Evolutionary conservation across 139 green algal species (phyloP).

Genomic region (Chlamydomonas applanata): DNA sequence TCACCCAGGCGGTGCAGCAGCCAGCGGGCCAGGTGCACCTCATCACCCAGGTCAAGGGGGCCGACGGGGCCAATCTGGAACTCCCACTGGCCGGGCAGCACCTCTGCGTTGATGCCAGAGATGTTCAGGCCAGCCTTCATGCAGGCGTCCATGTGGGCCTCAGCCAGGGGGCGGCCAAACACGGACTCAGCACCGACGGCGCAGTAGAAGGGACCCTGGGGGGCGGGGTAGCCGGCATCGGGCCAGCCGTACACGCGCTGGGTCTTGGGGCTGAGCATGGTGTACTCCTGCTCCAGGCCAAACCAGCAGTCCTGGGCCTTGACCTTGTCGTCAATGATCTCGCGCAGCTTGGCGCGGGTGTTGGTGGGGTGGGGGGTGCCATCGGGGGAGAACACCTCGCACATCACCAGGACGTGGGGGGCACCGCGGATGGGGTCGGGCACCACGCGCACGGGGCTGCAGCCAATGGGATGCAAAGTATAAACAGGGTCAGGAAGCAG

Average conservation of each 20-base stretch:
- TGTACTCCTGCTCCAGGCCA: slow-evolving; percentile 93
- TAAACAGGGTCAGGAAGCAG: not conserved
- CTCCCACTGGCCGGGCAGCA: slow-evolving; percentile 93
- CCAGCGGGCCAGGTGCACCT: slow-evolving; percentile 78
- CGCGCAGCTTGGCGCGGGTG: slow-evolving; percentile 74
- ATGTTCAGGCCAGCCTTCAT: slow-evolving; percentile 80
- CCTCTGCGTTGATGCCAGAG: slow-evolving; percentile 87
- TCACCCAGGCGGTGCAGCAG: slow-evolving; percentile 80
- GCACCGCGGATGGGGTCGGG: slow-evolving; percentile 89
- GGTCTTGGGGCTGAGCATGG: slow-evolving; percentile 68
- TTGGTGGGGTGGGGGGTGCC: slow-evolving; percentile 81
- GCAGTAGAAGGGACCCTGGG: slow-evolving; percentile 85
- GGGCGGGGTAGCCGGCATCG: slow-evolving; percentile 78
- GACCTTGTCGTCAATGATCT: slow-evolving; percentile 75
- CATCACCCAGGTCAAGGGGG: slow-evolving; percentile 77
- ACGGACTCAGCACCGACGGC: slow-evolving; percentile 76
- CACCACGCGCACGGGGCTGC: slow-evolving; percentile 73
- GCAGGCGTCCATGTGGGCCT: slow-evolving; percentile 86
- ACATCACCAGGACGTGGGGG: slow-evolving; percentile 89
- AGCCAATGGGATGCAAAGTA: not conserved
- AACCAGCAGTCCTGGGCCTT: slow-evolving; percentile 48
- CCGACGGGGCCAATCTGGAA: slow-evolving; percentile 88
- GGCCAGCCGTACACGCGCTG: slow-evolving; percentile 77
- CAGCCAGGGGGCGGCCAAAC: slow-evolving; percentile 79
- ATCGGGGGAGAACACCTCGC: slow-evolving; percentile 76